phyloP scores from a whole-genome alignment of 108 stramenopile species.

The Cylindrotheca closterium region DNA sequence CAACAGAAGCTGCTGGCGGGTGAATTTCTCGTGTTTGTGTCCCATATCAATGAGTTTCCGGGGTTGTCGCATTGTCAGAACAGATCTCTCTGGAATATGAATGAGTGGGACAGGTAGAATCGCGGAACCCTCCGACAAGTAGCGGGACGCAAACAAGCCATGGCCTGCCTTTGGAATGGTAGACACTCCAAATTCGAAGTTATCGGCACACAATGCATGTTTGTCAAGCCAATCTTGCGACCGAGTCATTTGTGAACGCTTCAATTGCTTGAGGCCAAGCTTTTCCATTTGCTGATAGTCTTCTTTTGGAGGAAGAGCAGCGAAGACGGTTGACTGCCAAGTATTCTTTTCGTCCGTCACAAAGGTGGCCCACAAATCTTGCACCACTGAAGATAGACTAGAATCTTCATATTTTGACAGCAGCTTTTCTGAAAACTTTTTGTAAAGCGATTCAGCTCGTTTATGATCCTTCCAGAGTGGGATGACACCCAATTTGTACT shows the following conservation, averaged over 20 bases:
- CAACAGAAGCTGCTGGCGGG: conserved; percentile 30
- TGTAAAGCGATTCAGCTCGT: conserved; percentile 6
- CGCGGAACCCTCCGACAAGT: conserved; percentile 26
- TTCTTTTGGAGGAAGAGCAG: conserved; percentile 25
- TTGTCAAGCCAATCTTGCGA: conserved; percentile 32
- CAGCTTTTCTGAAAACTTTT: conserved; percentile 19
- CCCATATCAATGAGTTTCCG: background rate
- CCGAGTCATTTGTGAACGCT: conserved; percentile 21
- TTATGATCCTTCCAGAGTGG: conserved; percentile 32
- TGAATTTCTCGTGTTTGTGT: background rate
- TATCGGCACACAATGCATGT: conserved; percentile 47
- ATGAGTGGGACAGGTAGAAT: conserved; percentile 37
- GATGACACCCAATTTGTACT: conserved; percentile 27
- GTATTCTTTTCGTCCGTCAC: conserved; percentile 1
- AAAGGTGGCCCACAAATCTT: conserved; percentile 30
- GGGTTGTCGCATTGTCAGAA: conserved; percentile 45
- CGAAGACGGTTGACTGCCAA: conserved; percentile 29
- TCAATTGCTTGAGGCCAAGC: conserved; percentile 9
- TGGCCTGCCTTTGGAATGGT: conserved; percentile 12
- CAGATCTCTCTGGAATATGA: conserved; percentile 32
- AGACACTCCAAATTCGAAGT: conserved; percentile 34
- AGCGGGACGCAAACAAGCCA: background rate
- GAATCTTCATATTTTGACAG: background rate
- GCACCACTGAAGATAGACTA: background rate
- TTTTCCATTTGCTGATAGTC: conserved; percentile 17